Evolutionary conservation across 306 rosid genomes (phyloP), one percentile per base, ranked within the genome.

Genomic region (Malus asiatica): DNA sequence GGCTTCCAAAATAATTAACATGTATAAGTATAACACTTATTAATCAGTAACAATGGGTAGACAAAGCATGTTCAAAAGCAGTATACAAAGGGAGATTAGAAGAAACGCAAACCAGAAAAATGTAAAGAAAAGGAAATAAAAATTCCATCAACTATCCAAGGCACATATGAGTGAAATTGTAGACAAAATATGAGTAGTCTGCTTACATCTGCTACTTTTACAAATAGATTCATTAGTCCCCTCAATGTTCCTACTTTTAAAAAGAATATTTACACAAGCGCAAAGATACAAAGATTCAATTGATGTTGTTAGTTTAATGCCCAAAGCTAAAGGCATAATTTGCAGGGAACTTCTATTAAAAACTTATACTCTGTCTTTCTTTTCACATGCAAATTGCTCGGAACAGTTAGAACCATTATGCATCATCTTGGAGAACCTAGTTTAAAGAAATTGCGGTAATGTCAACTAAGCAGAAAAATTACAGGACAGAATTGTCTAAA

Each of bases 401-500:
- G 22, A 35, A 57, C 22, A 72, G 15, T 38, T 23, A 59, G 22
- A 25, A 7, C 59, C 44, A 27, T 25, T 42, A 11, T 5, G 51
- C 52, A 73, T 42, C 68, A 40, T 42, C 64, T 19, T 10, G 11
- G 4, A 61, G 45, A 73, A 27, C 42, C 38, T 25, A 18, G 11
- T 58, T 44, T 45, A 61, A 6, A 38, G 19, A 73, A 59, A 42
- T 12, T 5, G 45, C 8, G 19, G 45, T 61, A 19, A 73, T 27
- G 44, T 20, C 22, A 52, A 45, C 25, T 63, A 15, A 57, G 44
- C 59, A 68, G 23, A 64, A 46, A 78, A 52, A 44, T 46, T 16
- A 62, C 72, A 27, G 68, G 46, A 29, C 58, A 30, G n/a, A 77
- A 76, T n/a, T 22, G 62, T 33, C 52, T 22, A 14, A 68, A 81